phyloP scores from a whole-genome alignment of 805 yeast species.

The Metschnikowia koreensis region DNA sequence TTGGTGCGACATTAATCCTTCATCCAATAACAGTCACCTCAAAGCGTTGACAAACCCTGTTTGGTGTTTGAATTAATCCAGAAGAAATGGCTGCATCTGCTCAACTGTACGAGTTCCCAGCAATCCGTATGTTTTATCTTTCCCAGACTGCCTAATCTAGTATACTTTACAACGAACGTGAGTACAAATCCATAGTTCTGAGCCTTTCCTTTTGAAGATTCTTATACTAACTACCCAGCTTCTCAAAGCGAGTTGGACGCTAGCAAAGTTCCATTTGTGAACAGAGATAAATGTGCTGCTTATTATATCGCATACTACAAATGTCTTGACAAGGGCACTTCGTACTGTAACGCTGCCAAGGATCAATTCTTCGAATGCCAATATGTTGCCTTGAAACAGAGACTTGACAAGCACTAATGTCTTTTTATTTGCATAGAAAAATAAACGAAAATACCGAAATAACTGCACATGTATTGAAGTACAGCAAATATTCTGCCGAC shows the following conservation, averaged over 20 bases:
- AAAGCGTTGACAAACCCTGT: background rate
- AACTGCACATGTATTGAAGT: background rate
- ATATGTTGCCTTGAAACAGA: conserved; percentile 40
- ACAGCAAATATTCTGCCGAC: too few species aligned
- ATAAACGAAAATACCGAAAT: conserved; percentile 1
- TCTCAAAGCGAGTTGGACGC: conserved; percentile 38
- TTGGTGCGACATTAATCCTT: conserved; percentile 9
- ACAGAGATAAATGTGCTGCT: conserved; percentile 46
- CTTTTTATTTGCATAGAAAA: conserved; percentile 9
- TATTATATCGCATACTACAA: conserved; percentile 42
- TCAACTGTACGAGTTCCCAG: conserved; percentile 35
- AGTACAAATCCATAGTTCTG: background rate
- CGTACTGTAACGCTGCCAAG: conserved; percentile 39
- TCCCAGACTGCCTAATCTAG: background rate
- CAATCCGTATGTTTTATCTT: conserved; percentile 34
- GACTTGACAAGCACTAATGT: conserved; percentile 30
- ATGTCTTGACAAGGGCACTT: conserved; percentile 44
- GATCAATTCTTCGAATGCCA: conserved; percentile 46
- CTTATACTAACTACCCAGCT: conserved; percentile 13
- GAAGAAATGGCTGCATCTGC: conserved; percentile 17
- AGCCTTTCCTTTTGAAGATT: background rate
- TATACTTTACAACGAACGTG: background rate
- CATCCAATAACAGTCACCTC: conserved; percentile 10
- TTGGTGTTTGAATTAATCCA: background rate
- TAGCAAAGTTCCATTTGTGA: conserved; percentile 40